Evolutionary conservation across 164 flowering plant genomes (phyloP), one percentile per base, ranked within the genome.

Genomic region (Magnolia changhungtana): DNA sequence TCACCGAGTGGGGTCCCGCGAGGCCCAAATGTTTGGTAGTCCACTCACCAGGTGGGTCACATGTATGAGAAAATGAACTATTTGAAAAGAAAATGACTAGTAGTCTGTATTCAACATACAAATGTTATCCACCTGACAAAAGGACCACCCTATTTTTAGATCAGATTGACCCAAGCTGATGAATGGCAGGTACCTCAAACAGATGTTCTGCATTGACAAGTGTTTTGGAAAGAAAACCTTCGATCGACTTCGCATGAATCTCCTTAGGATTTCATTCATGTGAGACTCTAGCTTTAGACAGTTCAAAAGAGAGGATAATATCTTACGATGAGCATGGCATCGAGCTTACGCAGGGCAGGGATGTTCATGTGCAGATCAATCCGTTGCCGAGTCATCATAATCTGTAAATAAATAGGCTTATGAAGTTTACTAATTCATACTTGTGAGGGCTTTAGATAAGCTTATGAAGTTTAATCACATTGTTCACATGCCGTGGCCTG

Each of bases 301-400:
- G n/a, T 37, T 16, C 21, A 4, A 74, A 8, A 64, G 21, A 67
- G 74, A 55, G 11, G 29, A 67, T 29, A 72, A 45, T 67, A 67
- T 59, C 92, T 86, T 81, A 93, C 99, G 74, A 93, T 79, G 23
- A 95, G 95, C 92, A 93, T 89, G 21, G 92, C 88, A 76, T 95
- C 99, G 14, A 95, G 96, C 85, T 93, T 92, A 63, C 90, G 87
- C 65, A 95, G 82, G 50, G 98, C 98, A 0, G 98, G 99, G 61
- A 95, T 91, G 83, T 91, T 91, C 90, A 95, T 87, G 59, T 24
- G 92, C 70, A 96, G 91, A 79, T 96, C 98, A 11, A 29, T 86
- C 78, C 99, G 83, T 77, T 93, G 98, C 51, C 86, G 83, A 31
- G 99, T 92, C 67, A 82, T 83, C 99, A 96, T 96, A 71, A 96